Base-by-base conservation (phyloP, 73 alveolate genomes). In the Symbiodinium pilosum region DNA sequence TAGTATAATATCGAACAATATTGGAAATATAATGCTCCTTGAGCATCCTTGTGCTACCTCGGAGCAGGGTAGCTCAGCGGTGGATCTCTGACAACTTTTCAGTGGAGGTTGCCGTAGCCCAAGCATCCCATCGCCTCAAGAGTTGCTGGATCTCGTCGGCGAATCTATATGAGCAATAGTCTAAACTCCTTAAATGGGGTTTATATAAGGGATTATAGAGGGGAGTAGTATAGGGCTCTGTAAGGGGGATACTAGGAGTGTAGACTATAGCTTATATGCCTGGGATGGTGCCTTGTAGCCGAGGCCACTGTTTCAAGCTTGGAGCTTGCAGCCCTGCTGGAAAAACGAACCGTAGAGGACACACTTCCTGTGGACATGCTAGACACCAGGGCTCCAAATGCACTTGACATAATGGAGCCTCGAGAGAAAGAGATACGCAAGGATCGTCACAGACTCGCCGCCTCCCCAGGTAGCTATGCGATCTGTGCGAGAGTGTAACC, bases 371-470 rank as follows among this genome's bases (percentile, higher is more conserved):
- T n/a, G 30, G 75, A 4, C 47, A 64, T n/a, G n/a, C n/a, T n/a
- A n/a, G n/a, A n/a, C n/a, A n/a, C n/a, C n/a, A n/a, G n/a, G n/a
- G n/a, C n/a, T n/a, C n/a, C n/a, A n/a, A n/a, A n/a, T n/a, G n/a
- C n/a, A n/a, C n/a, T n/a, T n/a, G n/a, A n/a, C n/a, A n/a, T n/a
- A n/a, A n/a, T 24, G 30, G 21, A 26, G 43, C 4, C 4, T 36
- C 11, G 26, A 52, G 43, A n/a, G 93, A 2, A 26, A 47, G 56
- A 24, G 43, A 26, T 20, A 0, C 75, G 11, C n/a, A 39, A 88
- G 95, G 95, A 88, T 41, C 95, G 95, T n/a, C 95, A 88, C 44
- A 73, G 86, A 83, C 95, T 88, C 68, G 95, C 20, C 11, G 36
- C 44, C 34, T 32, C 43, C 95, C 36, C 41, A 54, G 2, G 73